Conservation (phyloP, 176 grass and related monocot species). For the Tillandsia fasciculata region DNA sequence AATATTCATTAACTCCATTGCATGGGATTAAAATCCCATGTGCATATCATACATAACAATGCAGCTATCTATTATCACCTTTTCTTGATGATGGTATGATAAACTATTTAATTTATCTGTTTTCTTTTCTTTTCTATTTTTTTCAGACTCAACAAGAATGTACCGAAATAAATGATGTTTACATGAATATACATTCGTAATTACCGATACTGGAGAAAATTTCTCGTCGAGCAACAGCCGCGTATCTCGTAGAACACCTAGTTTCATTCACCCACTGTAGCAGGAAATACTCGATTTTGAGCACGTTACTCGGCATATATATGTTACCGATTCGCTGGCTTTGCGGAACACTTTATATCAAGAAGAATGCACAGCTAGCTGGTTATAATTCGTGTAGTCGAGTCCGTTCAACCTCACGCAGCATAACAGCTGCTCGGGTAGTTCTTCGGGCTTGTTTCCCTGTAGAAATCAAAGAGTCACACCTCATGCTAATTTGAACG, state of each 20-base stretch:
- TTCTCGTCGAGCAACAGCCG: not conserved
- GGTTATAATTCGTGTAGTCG: constrained; percentile 69
- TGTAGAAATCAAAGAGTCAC: constrained; percentile 25
- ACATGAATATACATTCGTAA: constrained; percentile 22
- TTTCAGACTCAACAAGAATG: not conserved
- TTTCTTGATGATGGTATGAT: no score
- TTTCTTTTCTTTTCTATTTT: not conserved
- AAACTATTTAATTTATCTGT: no score
- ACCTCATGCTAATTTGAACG: constrained; percentile 3
- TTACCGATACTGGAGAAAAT: constrained; percentile 27
- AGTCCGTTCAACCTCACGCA: constrained; percentile 90
- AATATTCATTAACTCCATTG: not conserved
- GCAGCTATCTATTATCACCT: not conserved
- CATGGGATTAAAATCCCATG: not conserved
- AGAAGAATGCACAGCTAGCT: constrained; percentile 35
- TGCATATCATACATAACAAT: not conserved
- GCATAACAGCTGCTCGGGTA: constrained; percentile 84
- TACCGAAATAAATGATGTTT: constrained; percentile 29
- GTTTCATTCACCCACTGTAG: no score
- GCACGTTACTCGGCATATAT: constrained; percentile 22
- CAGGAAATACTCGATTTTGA: not conserved
- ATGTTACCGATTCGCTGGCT: constrained; percentile 27
- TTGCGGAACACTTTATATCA: constrained; percentile 18
- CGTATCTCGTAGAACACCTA: no score
- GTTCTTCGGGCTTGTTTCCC: constrained; percentile 87